Conservation (phyloP, 1,284 basidiomycete genomes). For the Amylostereum chailletii region DNA sequence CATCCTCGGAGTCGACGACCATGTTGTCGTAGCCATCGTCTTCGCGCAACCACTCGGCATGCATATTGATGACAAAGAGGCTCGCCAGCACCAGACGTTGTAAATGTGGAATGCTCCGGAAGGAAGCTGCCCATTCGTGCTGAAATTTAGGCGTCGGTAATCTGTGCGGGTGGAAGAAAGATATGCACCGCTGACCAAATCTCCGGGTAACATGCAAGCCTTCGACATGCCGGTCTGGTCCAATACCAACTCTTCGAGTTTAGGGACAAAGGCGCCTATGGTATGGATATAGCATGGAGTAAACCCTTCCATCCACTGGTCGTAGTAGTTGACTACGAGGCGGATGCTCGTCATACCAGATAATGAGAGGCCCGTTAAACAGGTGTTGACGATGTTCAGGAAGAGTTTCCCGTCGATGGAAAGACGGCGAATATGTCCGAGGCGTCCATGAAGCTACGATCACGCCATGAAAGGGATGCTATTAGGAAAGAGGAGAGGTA, state of each 20-base stretch:
- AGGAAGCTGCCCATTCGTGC: conserved; percentile 9
- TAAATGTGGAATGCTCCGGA: conserved; percentile 8
- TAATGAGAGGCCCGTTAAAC: conserved; percentile 4
- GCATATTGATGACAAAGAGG: conserved; percentile 11
- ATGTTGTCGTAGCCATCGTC: background rate
- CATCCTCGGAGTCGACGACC: conserved; percentile 5
- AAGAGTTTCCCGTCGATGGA: too few species aligned
- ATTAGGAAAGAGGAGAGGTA: too few species aligned
- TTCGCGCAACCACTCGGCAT: background rate
- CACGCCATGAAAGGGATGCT: too few species aligned
- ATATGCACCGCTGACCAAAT: conserved; percentile 6
- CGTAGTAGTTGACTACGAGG: conserved; percentile 11
- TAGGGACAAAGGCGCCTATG: conserved; percentile 16
- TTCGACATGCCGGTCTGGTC: conserved; percentile 9
- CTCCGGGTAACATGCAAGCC: conserved; percentile 7
- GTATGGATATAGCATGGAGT: conserved; percentile 6
- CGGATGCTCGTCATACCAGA: conserved; percentile 9
- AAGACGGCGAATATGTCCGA: too few species aligned
- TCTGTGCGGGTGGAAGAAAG: background rate
- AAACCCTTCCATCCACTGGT: conserved; percentile 8
- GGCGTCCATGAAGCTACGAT: too few species aligned
- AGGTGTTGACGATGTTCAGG: background rate
- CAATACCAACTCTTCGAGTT: conserved; percentile 12
- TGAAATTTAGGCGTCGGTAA: background rate
- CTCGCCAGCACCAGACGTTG: conserved; percentile 9